These are phyloP conservation scores for Tetrahymena elliotti DNA, from an alignment of 73 alveolate species.

Conservation along the genomic window DNA sequence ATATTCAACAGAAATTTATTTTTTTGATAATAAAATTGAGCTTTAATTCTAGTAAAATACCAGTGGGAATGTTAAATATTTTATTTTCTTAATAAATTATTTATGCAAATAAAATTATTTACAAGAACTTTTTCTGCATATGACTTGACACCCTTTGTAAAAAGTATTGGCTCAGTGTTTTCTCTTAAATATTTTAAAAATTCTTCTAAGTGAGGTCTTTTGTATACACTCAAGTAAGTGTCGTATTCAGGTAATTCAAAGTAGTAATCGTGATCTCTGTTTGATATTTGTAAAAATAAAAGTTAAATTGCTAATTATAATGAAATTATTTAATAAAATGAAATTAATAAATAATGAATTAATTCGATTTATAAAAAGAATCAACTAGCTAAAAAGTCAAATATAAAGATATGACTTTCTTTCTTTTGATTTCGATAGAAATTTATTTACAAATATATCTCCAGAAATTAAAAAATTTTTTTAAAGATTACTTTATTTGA, in stretches of 20 bases:
- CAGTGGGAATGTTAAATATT: too few relatives aligned
- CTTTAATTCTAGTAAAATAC: too few relatives aligned
- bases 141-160: constrained; percentile 21
- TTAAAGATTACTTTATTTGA: background rate
- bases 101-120: background rate
- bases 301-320: background rate
- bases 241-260: constrained; percentile 38
- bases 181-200: constrained; percentile 15
- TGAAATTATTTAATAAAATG: too few relatives aligned
- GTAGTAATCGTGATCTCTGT: constrained; percentile 30
- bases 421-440: background rate
- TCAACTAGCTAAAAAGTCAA: background rate
- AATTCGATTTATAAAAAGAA: background rate
- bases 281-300: background rate
- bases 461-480: background rate
- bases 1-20: too few relatives aligned
- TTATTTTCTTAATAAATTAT: too few relatives aligned
- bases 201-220: constrained; percentile 34
- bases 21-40: too few relatives aligned
- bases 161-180: constrained; percentile 24
- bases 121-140: constrained; percentile 37
- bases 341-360: background rate
- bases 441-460: background rate
- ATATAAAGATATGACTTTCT: background rate
- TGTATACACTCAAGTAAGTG: constrained; percentile 19